Evolutionary conservation across 2,329 filamentous ascomycete species (phyloP).

Genomic region (Colletotrichum gloeosporioides): DNA sequence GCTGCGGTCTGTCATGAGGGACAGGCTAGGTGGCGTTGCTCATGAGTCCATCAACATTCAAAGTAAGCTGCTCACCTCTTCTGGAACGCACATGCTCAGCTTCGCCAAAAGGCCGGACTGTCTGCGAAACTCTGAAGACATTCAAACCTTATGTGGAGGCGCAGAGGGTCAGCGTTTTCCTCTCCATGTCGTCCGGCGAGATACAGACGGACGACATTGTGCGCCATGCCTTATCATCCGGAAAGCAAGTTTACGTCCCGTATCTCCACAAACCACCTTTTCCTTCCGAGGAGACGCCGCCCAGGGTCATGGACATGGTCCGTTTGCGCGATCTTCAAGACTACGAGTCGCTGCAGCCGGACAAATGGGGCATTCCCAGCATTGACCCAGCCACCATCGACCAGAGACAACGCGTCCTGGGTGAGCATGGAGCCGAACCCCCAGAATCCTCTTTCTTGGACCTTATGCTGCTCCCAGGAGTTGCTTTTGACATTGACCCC

Average conservation of each 20-base stretch:
- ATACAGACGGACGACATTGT: slow-evolving; percentile 86
- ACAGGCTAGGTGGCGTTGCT: slow-evolving; percentile 64
- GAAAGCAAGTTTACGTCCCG: slow-evolving; percentile 90
- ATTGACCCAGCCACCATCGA: slow-evolving; percentile 70
- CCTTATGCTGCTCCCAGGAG: slow-evolving; percentile 88
- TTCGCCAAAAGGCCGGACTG: slow-evolving; percentile 60
- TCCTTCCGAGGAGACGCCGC: slow-evolving; percentile 57
- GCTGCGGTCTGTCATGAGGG: slow-evolving; percentile 73
- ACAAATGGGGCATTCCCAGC: slow-evolving; percentile 96
- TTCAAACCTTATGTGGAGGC: slow-evolving; percentile 80
- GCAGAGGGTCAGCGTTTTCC: slow-evolving; percentile 79
- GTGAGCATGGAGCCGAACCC: slow-evolving; percentile 57
- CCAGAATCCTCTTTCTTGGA: slow-evolving; percentile 59
- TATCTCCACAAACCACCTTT: slow-evolving; percentile 74
- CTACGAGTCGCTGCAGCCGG: slow-evolving; percentile 76
- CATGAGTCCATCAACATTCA: slow-evolving; percentile 69
- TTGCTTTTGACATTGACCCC: slow-evolving; percentile 79
- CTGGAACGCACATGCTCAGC: neutral
- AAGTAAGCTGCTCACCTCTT: slow-evolving; percentile 61
- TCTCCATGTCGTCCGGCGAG: slow-evolving; percentile 91
- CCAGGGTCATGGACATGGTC: slow-evolving; percentile 92
- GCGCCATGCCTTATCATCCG: slow-evolving; percentile 74
- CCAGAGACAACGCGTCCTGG: slow-evolving; percentile 75
- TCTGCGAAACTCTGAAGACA: slow-evolving; percentile 68
- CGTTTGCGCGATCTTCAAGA: slow-evolving; percentile 75